phyloP scores from a whole-genome alignment of 192 early-diverging fungal species.

The Coemansia sp. region DNA sequence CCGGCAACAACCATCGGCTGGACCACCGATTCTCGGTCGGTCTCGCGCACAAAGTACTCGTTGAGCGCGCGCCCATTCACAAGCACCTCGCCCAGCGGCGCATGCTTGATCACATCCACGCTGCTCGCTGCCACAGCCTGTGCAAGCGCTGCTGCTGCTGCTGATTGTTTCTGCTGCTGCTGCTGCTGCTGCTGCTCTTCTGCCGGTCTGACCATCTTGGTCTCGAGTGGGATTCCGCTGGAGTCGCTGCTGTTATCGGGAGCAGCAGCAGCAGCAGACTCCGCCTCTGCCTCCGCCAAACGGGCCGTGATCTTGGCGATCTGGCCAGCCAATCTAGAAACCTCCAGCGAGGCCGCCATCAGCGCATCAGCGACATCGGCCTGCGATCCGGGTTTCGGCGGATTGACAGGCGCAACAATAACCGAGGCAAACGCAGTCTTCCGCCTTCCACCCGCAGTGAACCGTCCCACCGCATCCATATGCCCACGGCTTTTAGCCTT shows the following conservation, averaged over 20 bases:
- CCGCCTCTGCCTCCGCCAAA: too few relatives aligned
- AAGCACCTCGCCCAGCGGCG: conserved; percentile 59
- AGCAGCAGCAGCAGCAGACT: too few relatives aligned
- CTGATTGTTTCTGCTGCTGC: not conserved
- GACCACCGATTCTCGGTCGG: conserved; percentile 69
- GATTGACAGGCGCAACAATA: not conserved
- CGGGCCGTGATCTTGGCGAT: not conserved
- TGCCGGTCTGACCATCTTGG: too few relatives aligned
- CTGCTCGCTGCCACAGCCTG: not conserved
- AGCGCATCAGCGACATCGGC: not conserved
- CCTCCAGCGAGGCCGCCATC: not conserved
- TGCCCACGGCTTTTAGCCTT: conserved; percentile 42
- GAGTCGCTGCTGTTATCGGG: too few relatives aligned
- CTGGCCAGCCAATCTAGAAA: not conserved
- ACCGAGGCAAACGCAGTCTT: conserved; percentile 63
- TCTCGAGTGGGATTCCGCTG: too few relatives aligned
- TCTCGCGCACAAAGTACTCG: conserved; percentile 70
- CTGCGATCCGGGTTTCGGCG: not conserved
- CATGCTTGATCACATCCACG: not conserved
- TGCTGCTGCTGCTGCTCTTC: not conserved
- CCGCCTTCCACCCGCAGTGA: conserved; percentile 73
- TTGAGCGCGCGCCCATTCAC: conserved; percentile 78
- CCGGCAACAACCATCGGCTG: conserved; percentile 71
- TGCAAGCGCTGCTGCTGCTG: not conserved
- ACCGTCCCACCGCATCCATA: conserved; percentile 69